These are phyloP conservation scores for Asterella californica DNA, from an alignment of 225 moss, liverwort and hornwort genomes.

Conservation along the genomic window DNA sequence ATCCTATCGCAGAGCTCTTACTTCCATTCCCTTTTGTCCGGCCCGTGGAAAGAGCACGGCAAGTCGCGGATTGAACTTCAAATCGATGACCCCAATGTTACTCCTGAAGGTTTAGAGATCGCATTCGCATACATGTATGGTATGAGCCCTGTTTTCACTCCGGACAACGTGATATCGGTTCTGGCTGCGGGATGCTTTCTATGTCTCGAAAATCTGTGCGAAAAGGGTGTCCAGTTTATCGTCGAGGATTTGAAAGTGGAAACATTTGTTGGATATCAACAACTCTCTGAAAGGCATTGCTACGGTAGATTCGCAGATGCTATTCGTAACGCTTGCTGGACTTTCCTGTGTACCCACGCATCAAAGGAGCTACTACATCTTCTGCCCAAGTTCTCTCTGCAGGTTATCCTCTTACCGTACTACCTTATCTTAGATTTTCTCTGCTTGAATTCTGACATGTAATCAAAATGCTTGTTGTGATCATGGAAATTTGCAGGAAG, in stretches of 20 bases:
- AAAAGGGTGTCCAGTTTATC: conserved; percentile 50
- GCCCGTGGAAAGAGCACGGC: conserved; percentile 51
- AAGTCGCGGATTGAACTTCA: conserved; percentile 52
- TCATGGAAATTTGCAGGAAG: neutral
- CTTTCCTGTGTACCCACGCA: conserved; percentile 51
- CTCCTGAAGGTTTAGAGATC: conserved; percentile 48
- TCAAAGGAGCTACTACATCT: conserved; percentile 44
- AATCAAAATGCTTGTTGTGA: neutral
- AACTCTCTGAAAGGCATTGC: conserved; percentile 49
- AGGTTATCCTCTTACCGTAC: conserved; percentile 27
- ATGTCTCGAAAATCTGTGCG: conserved; percentile 51
- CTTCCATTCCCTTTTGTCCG: conserved; percentile 51
- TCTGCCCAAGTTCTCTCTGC: conserved; percentile 48
- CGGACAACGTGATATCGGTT: conserved; percentile 40
- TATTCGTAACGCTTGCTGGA: conserved; percentile 54
- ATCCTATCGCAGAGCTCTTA: conserved; percentile 52
- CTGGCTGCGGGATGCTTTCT: conserved; percentile 50
- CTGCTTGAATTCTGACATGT: neutral
- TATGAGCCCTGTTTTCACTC: conserved; percentile 42
- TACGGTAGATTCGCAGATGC: conserved; percentile 51
- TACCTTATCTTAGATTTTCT: neutral
- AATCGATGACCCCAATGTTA: conserved; percentile 54
- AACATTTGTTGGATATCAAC: conserved; percentile 47
- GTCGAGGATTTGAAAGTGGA: conserved; percentile 49
- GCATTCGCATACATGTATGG: conserved; percentile 58